Evolutionary conservation across 306 rosid genomes (phyloP).

Genomic region (Quercus wislizeni): DNA sequence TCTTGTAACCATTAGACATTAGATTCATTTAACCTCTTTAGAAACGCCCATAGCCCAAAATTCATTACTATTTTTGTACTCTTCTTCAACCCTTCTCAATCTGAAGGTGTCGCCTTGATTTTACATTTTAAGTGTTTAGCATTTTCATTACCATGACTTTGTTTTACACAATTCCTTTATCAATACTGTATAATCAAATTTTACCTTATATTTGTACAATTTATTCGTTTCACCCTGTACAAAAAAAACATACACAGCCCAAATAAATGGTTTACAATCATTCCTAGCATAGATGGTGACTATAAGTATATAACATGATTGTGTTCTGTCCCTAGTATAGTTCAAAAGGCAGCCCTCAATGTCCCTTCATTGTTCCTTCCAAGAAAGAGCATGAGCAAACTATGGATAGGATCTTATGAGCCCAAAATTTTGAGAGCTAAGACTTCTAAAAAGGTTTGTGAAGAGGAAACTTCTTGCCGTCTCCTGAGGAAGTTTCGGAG

Average conservation of each 20-base stretch:
- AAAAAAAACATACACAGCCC: background rate
- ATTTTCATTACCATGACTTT: background rate
- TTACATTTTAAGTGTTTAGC: background rate
- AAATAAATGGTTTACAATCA: background rate
- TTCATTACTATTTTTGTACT: background rate
- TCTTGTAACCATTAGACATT: background rate
- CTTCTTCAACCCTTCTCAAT: background rate
- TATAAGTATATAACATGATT: background rate
- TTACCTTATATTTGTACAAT: background rate
- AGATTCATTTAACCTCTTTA: background rate
- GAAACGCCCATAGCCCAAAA: background rate
- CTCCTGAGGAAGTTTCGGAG: conserved; percentile 45
- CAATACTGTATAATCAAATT: background rate
- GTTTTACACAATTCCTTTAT: background rate
- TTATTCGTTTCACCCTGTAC: background rate
- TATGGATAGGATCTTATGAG: conserved; percentile 63
- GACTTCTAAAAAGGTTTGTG: conserved; percentile 63
- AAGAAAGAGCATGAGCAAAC: conserved; percentile 29
- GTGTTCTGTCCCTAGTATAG: background rate
- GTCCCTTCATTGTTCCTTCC: conserved; percentile 1
- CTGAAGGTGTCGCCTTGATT: background rate
- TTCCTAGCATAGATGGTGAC: background rate
- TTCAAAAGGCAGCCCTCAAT: background rate
- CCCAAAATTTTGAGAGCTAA: conserved; percentile 55
- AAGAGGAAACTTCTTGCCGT: conserved; percentile 61